Percentiles rank a stretch among this genome's conserved stretches.
Conservation (phyloP, 1,284 basidiomycete species). For the Pholiota adiposa region DNA sequence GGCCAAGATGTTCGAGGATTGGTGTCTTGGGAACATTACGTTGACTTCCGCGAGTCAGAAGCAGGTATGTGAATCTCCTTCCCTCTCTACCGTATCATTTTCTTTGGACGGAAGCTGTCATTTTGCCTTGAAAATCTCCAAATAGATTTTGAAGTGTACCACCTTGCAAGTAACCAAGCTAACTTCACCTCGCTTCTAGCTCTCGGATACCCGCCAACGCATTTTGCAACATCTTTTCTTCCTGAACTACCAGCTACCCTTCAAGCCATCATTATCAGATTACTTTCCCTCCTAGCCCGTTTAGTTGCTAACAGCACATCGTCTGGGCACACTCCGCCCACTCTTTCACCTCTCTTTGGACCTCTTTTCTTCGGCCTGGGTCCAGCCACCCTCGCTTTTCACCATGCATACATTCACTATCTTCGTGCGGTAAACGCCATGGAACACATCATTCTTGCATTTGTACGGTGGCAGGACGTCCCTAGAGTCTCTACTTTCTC, state of each 20-base stretch:
- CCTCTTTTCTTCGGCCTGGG: constrained; percentile 83
- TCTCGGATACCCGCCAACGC: constrained; percentile 65
- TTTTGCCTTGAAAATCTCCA: constrained; percentile 14
- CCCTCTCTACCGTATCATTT: neutral
- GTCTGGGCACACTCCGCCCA: constrained; percentile 84
- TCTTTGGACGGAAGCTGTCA: neutral
- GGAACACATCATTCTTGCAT: constrained; percentile 86
- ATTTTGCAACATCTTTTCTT: constrained; percentile 65
- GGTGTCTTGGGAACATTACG: constrained; percentile 79
- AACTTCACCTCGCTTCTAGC: constrained; percentile 41
- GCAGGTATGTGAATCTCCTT: constrained; percentile 53
- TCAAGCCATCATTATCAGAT: constrained; percentile 62
- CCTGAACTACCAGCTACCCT: constrained; percentile 56
- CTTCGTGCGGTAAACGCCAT: constrained; percentile 82
- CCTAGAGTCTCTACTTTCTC: constrained; percentile 40
- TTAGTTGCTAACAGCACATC: constrained; percentile 80
- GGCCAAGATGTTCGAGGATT: constrained; percentile 74
- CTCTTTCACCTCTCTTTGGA: constrained; percentile 87
- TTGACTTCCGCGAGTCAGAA: constrained; percentile 78
- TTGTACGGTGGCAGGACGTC: constrained; percentile 79
- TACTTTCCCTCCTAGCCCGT: constrained; percentile 77
- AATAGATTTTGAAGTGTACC: constrained; percentile 9
- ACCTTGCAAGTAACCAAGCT: constrained; percentile 14
- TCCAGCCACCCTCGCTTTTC: constrained; percentile 62
- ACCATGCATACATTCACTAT: constrained; percentile 80